Evolutionary conservation across 257 asterid genomes (phyloP).

Genomic region (Scutellaria baicalensis): DNA sequence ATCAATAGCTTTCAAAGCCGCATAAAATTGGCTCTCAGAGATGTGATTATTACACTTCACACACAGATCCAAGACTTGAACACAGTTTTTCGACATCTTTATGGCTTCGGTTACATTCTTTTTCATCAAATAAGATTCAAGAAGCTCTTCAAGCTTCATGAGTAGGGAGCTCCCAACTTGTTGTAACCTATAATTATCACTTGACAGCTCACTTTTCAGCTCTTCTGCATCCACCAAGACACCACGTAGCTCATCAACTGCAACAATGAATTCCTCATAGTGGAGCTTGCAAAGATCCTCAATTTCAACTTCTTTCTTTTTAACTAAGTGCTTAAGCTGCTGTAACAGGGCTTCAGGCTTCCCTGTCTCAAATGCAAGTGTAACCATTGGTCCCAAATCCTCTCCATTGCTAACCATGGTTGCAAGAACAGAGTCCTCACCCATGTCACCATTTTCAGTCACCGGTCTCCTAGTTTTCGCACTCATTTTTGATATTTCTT

Average conservation of each 20-base stretch:
- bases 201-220: slow-evolving; percentile 73
- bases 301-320: slow-evolving; percentile 79
- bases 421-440: slow-evolving; percentile 80
- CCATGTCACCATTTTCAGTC: slow-evolving; percentile 62
- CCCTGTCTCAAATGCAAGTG: slow-evolving; percentile 70
- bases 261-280: slow-evolving; percentile 82
- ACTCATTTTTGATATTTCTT: slow-evolving; percentile 32
- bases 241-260: slow-evolving; percentile 96
- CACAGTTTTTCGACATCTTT: slow-evolving; percentile 71
- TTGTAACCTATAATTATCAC: slow-evolving; percentile 72
- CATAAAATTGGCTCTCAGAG: slow-evolving; percentile 74
- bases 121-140: slow-evolving; percentile 61
- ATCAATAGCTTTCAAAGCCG: slow-evolving; percentile 85
- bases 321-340: slow-evolving; percentile 71
- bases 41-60: slow-evolving; percentile 69
- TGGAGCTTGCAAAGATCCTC: slow-evolving; percentile 97
- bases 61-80: slow-evolving; percentile 74
- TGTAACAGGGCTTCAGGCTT: slow-evolving; percentile 71
- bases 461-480: slow-evolving; percentile 52
- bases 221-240: slow-evolving; percentile 94
- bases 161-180: slow-evolving; percentile 77
- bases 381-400: slow-evolving; percentile 90
- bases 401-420: slow-evolving; percentile 78
- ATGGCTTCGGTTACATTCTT: slow-evolving; percentile 80
- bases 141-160: slow-evolving; percentile 78